Conservation (phyloP, 495 filamentous ascomycete genomes). For the Copromyces sp. region DNA sequence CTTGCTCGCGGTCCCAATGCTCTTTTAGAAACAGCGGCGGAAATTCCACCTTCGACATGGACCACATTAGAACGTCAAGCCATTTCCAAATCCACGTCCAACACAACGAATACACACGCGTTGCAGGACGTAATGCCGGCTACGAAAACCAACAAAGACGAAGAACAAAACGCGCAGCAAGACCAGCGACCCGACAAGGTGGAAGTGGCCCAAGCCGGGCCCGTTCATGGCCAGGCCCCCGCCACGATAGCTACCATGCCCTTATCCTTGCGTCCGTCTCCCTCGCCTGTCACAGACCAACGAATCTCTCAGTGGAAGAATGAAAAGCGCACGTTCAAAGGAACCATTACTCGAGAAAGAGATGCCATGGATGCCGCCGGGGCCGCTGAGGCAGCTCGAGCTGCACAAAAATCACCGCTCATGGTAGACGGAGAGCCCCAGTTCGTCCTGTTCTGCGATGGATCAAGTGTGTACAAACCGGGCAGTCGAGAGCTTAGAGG, state of each 20-base stretch:
- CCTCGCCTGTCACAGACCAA: not conserved
- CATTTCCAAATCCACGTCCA: not conserved
- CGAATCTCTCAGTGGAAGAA: not conserved
- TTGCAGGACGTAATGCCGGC: accelerated
- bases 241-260: not conserved
- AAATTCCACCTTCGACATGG: too few relatives aligned
- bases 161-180: not conserved
- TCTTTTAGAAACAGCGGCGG: not conserved
- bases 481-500: not conserved
- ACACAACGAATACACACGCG: not conserved
- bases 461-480: not conserved
- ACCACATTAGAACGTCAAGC: not conserved
- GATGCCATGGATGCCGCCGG: too few relatives aligned
- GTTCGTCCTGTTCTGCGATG: not conserved
- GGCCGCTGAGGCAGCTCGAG: not conserved
- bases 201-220: not conserved
- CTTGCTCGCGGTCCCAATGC: not conserved
- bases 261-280: not conserved
- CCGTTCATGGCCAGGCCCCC: accelerated
- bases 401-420: not conserved
- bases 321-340: not conserved
- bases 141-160: not conserved
- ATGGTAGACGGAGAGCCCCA: not conserved
- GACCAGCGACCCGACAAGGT: not conserved
- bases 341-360: not conserved